These are phyloP conservation scores for Arabidopsis lyrata DNA, from an alignment of 441 rosid genomes.

Conservation along the genomic window DNA sequence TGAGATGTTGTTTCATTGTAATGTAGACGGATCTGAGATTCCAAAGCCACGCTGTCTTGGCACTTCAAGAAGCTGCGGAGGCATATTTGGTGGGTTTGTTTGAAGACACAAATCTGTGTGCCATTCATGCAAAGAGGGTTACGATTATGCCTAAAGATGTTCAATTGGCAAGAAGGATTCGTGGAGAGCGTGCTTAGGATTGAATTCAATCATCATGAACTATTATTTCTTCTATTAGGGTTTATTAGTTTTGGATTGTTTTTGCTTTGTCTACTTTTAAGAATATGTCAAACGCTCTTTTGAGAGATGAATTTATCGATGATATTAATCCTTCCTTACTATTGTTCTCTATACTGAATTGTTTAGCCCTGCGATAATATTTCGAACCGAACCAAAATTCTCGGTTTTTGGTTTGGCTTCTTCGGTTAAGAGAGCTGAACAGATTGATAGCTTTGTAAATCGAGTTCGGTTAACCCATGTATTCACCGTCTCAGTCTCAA, in stretches of 20 bases:
- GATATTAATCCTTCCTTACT: too few species aligned
- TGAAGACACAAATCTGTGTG: constrained; percentile 78
- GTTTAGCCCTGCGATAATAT: too few species aligned
- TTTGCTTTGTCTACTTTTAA: not conserved
- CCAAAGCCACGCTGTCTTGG: constrained; percentile 80
- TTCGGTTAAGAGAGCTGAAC: too few species aligned
- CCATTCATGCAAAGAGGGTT: constrained; percentile 77
- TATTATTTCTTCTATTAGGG: not conserved
- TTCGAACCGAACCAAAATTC: too few species aligned
- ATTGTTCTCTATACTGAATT: too few species aligned
- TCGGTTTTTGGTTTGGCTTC: too few species aligned
- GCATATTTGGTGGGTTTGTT: constrained; percentile 79
- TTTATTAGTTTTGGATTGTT: not conserved
- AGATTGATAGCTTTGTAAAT: too few species aligned
- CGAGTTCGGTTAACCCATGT: too few species aligned
- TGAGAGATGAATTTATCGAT: too few species aligned
- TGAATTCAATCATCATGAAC: not conserved
- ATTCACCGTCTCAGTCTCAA: too few species aligned
- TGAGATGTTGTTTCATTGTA: too few species aligned
- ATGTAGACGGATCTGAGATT: constrained; percentile 70
- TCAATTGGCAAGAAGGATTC: constrained; percentile 70
- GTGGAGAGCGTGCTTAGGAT: constrained; percentile 70
- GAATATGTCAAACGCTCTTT: too few species aligned
- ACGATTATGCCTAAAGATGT: constrained; percentile 80
- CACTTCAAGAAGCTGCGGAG: constrained; percentile 77